Percentiles rank a stretch among this genome's conserved stretches.
phyloP scores from a whole-genome alignment of 2,329 filamentous ascomycete genomes.

The Alternaria metachromatica region DNA sequence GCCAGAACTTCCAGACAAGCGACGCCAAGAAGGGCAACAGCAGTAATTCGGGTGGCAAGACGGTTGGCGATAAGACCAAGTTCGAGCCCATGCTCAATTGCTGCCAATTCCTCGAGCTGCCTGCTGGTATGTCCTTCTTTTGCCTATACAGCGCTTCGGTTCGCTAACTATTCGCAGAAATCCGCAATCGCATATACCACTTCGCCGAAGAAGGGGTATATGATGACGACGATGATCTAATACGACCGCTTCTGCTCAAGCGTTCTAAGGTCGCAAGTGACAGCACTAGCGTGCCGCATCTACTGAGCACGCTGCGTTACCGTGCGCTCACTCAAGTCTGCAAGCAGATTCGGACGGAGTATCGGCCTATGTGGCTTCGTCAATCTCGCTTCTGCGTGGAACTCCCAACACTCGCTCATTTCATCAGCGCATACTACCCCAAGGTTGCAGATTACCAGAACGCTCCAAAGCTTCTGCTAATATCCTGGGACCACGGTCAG shows the following conservation, averaged over 20 bases:
- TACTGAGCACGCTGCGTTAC: background rate
- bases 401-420: background rate
- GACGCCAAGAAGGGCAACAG: background rate
- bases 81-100: background rate
- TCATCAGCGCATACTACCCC: background rate
- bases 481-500: background rate
- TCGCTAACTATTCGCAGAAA: background rate
- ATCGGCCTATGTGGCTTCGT: background rate
- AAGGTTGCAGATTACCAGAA: background rate
- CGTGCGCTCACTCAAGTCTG: background rate
- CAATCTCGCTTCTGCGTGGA: background rate
- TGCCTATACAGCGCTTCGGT: background rate
- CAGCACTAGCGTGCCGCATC: background rate
- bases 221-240: background rate
- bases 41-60: background rate
- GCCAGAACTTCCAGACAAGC: background rate
- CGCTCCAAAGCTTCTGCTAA: background rate
- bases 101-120: background rate
- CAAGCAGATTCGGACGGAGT: background rate
- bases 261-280: background rate
- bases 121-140: background rate
- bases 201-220: background rate
- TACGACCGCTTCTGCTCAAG: background rate
- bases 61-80: background rate
- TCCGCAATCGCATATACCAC: background rate